A percentile compares a stretch with the other conserved stretches of the same genome.
These are phyloP conservation scores for Aspergillus sp. DNA, from an alignment of 2,329 filamentous ascomycete species.

Conservation along the genomic window DNA sequence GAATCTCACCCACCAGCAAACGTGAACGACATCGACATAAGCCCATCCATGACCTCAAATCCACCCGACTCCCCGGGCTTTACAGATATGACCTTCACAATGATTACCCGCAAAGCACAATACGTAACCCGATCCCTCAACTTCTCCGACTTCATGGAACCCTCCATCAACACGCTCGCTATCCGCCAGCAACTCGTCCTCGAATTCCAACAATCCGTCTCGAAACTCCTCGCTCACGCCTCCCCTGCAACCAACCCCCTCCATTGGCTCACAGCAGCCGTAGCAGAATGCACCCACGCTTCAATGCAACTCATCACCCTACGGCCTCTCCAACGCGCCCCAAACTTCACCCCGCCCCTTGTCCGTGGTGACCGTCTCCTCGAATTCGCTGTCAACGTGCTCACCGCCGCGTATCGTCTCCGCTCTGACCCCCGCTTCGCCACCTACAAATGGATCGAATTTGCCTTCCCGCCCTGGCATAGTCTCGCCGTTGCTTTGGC, in stretches of 20 bases:
- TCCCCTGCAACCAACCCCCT: slow-evolving; percentile 24
- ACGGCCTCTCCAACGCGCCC: slow-evolving; percentile 29
- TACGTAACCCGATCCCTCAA: slow-evolving; percentile 26
- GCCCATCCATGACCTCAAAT: slow-evolving; percentile 24
- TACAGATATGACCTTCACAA: slow-evolving; percentile 32
- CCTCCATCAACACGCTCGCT: slow-evolving; percentile 23
- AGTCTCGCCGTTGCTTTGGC: slow-evolving; percentile 34
- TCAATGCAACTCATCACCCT: slow-evolving; percentile 32
- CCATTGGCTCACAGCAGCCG: slow-evolving; percentile 29
- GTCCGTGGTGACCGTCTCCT: slow-evolving; percentile 28
- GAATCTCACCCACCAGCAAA: slow-evolving; percentile 29
- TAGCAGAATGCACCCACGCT: slow-evolving; percentile 25
- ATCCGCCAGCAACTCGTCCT: slow-evolving; percentile 28
- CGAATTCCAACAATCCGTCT: slow-evolving; percentile 27
- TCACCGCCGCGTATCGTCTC: slow-evolving; percentile 23
- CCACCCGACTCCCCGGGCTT: slow-evolving; percentile 21
- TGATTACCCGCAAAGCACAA: slow-evolving; percentile 27
- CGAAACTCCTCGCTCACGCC: slow-evolving; percentile 23
- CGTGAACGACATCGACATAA: slow-evolving; percentile 33
- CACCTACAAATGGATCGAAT: slow-evolving; percentile 31
- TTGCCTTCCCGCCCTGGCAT: slow-evolving; percentile 37
- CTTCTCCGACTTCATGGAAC: slow-evolving; percentile 27
- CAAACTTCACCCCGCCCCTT: slow-evolving; percentile 26
- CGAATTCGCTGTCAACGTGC: slow-evolving; percentile 27
- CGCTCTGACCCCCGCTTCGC: slow-evolving; percentile 22